Base-by-base conservation (phyloP, 2,329 filamentous ascomycete genomes). In the Diaporthe helianthi region DNA sequence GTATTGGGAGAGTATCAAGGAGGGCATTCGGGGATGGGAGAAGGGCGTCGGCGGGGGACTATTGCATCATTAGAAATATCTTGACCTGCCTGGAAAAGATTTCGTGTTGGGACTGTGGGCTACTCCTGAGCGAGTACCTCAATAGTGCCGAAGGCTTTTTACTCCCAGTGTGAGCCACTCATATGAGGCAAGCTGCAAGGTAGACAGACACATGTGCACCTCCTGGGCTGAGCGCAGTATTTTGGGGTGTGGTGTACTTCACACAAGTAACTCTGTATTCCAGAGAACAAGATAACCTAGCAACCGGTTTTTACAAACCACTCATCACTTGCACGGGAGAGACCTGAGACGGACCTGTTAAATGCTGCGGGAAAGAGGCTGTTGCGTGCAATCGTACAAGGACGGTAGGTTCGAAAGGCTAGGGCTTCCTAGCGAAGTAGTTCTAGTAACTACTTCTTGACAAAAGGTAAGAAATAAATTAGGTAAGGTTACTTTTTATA, bases 1-100 rank as follows among this genome's bases (percentile, higher is more conserved):
- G 78, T 98, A 98, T 83, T 98, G 95, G 95, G 86, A 92, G 68
- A 97, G 94, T 80, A 90, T 98, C 71, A 86, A 89, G 72, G 92
- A 97, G 79, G 92, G 90, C 55, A 82, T 98, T 76, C 84, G 91
- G 77, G 88, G 90, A 72, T 98, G 95, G 94, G 93, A 97, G 84
- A 88, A 85, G 75, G 94, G 93, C 6, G 91, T 31, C 24, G 41
- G 52, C 2, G 41, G 52, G 12, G 49, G 65, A 4, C 7, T 58
- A 2, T 12, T 54, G 22, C 58, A 63, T 10, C 58, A 63, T 19
- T 63, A 49, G 3, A 3, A 29, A 19, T 10, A 8, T 31, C 17
- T 13, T 36, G 33, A 36, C 9, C 12, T 36, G 33, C 13, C 13
- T 33, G 10, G 12, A 12, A 36, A 2, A 36, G 13, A 36, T 36